phyloP scores from a whole-genome alignment of 768 basidiomycete species.

The Psilocybe sp. region DNA sequence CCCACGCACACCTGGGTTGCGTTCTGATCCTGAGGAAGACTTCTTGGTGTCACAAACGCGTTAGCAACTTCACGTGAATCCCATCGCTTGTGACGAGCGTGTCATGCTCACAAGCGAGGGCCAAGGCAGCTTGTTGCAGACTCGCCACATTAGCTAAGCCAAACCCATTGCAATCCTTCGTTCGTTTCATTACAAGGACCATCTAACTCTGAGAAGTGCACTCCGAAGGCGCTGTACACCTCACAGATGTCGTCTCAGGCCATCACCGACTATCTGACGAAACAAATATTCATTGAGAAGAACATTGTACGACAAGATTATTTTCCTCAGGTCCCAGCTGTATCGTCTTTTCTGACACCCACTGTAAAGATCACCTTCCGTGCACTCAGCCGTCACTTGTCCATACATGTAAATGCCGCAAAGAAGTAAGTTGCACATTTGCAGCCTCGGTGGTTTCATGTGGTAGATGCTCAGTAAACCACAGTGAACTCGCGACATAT shows the following conservation, averaged over 20 bases:
- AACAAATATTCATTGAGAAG: conserved; percentile 48
- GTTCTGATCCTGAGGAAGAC: too few relatives aligned
- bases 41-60: conserved; percentile 19
- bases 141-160: not conserved
- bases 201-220: too few relatives aligned
- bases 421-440: conserved; percentile 56
- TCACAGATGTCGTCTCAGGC: conserved; percentile 37
- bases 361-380: conserved; percentile 72
- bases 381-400: conserved; percentile 67
- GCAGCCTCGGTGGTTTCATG: not conserved
- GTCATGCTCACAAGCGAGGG: not conserved
- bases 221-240: not conserved
- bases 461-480: not conserved
- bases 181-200: not conserved
- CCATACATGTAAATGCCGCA: conserved; percentile 72
- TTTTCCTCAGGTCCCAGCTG: not conserved
- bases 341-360: not conserved
- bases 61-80: conserved; percentile 7
- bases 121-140: not conserved
- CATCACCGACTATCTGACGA: conserved; percentile 46
- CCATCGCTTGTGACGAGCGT: conserved; percentile 4
- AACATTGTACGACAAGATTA: conserved; percentile 34
- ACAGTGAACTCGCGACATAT: conserved; percentile 64
- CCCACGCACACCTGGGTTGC: too few relatives aligned
- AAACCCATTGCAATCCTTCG: not conserved